phyloP scores from a whole-genome alignment of 1,284 basidiomycete genomes.

The Dichomitus squalens region DNA sequence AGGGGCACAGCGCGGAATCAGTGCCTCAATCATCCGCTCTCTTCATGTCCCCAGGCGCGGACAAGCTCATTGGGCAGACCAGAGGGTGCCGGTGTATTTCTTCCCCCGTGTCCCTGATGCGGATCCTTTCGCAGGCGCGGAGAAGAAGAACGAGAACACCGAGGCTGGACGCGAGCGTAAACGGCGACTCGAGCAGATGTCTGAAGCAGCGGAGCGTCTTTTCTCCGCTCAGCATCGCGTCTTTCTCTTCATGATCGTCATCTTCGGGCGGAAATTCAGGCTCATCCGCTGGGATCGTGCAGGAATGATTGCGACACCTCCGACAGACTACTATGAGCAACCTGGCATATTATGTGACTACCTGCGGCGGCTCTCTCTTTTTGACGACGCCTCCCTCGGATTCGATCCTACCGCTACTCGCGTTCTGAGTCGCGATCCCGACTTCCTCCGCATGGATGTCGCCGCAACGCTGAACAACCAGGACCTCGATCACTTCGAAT shows the following conservation, averaged over 20 bases:
- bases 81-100: not conserved
- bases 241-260: constrained; percentile 1
- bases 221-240: constrained; percentile 11
- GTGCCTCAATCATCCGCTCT: too few species aligned
- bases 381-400: not conserved
- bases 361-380: not conserved
- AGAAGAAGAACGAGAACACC: too few species aligned
- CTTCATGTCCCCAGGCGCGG: too few species aligned
- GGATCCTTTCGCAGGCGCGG: not conserved
- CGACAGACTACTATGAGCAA: constrained; percentile 6
- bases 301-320: constrained; percentile 1
- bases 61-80: not conserved
- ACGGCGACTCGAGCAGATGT: not conserved
- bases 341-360: not conserved
- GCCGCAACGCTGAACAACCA: not conserved
- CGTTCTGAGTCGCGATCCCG: not conserved
- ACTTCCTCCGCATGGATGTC: not conserved
- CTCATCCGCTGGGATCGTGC: constrained; percentile 12
- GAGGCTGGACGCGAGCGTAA: not conserved
- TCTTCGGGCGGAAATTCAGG: constrained; percentile 2
- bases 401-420: constrained; percentile 8
- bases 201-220: not conserved
- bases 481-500: not conserved
- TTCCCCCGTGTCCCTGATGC: not conserved
- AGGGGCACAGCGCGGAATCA: too few species aligned